Percentiles rank a stretch among this genome's conserved stretches.
These are phyloP conservation scores for Apiotrichum porosum DNA, from an alignment of 1,284 basidiomycete genomes.

Conservation along the genomic window DNA sequence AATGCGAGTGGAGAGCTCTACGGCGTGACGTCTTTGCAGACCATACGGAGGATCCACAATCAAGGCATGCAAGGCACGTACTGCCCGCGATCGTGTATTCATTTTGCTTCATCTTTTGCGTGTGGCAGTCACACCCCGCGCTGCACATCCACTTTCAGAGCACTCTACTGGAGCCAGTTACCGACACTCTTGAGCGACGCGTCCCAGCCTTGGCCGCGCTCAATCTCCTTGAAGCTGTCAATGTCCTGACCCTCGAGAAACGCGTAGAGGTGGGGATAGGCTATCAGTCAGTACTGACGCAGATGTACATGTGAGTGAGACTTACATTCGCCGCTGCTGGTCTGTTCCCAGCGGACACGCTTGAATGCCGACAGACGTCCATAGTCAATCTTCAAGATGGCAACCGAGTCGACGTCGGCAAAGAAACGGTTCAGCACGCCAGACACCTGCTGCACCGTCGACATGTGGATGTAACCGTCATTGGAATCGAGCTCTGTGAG, in stretches of 20 bases:
- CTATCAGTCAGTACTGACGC: too few relatives aligned
- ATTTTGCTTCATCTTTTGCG: too few relatives aligned
- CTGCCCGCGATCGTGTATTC: too few relatives aligned
- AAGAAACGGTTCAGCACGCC: constrained; percentile 59
- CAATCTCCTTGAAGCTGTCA: constrained; percentile 46
- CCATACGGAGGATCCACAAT: too few relatives aligned
- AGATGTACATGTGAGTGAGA: too few relatives aligned
- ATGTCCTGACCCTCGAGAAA: constrained; percentile 53
- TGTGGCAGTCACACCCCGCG: too few relatives aligned
- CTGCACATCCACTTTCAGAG: too few relatives aligned
- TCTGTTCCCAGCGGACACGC: constrained; percentile 33
- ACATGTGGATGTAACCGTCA: constrained; percentile 61
- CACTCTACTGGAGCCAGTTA: constrained; percentile 13
- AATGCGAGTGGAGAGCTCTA: too few relatives aligned
- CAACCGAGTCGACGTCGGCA: constrained; percentile 48
- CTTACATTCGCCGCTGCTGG: constrained; percentile 35
- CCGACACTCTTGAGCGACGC: constrained; percentile 27
- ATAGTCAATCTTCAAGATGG: constrained; percentile 53
- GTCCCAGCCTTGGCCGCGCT: constrained; percentile 43
- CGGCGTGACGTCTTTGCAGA: too few relatives aligned
- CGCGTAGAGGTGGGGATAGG: constrained; percentile 51
- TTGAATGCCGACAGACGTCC: constrained; percentile 34
- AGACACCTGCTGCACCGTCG: constrained; percentile 57
- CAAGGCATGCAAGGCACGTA: too few relatives aligned
- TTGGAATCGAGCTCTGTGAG: constrained; percentile 35